Conservation (phyloP, 495 filamentous ascomycete genomes). For the Trichoderma virens region DNA sequence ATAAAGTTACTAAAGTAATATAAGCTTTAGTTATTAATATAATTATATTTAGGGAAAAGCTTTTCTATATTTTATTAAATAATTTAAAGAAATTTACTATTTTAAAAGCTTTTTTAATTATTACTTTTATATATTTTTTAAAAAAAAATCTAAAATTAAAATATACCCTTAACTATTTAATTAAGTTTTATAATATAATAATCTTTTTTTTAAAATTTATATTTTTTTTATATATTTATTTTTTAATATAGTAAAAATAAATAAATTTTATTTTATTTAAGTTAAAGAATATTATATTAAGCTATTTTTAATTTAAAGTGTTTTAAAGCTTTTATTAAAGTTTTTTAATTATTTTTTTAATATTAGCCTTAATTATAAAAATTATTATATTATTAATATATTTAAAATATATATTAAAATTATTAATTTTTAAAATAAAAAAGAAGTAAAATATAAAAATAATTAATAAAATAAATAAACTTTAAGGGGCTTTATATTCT, state of each 20-base stretch:
- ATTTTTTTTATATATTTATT: neutral
- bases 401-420: neutral
- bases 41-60: neutral
- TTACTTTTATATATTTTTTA: conserved; percentile 19
- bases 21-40: neutral
- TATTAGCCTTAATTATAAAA: neutral
- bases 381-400: neutral
- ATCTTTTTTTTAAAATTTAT: neutral
- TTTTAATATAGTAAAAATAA: neutral
- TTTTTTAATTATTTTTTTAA: neutral
- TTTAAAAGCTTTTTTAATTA: neutral
- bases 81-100: neutral
- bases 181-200: conserved; percentile 8
- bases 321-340: no score
- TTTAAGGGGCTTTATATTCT: neutral
- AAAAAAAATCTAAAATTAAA: neutral
- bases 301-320: no score
- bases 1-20: neutral
- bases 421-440: neutral
- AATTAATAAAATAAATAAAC: neutral
- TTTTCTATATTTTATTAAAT: neutral
- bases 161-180: conserved; percentile 10
- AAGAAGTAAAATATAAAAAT: neutral
- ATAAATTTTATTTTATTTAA: neutral
- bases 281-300: neutral